Conservation (phyloP, 225 moss, liverwort and hornwort genomes). For the Thuidium tamariscinum region DNA sequence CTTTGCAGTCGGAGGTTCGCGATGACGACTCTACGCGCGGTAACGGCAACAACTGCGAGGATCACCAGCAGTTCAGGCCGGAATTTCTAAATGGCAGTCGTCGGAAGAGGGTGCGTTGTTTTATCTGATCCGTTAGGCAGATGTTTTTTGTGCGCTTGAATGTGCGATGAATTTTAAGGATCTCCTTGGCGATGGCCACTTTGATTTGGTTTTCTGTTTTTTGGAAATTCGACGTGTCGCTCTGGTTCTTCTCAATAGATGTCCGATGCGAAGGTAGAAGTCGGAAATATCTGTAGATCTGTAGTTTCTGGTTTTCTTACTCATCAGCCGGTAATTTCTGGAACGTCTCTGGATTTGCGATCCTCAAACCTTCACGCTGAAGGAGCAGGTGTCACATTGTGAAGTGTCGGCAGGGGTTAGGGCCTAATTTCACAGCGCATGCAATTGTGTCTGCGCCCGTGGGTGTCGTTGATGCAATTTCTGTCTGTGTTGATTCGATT, state of each 20-base stretch:
- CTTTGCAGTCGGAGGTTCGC: neutral
- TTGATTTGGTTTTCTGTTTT: neutral
- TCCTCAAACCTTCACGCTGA: neutral
- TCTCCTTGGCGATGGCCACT: neutral
- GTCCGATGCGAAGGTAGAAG: neutral
- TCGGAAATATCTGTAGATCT: neutral
- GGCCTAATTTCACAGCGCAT: neutral
- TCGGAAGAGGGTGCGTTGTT: neutral
- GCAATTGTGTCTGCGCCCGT: neutral
- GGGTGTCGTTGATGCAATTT: neutral
- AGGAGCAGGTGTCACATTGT: neutral
- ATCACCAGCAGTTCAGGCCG: neutral
- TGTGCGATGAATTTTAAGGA: neutral
- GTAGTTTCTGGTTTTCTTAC: neutral
- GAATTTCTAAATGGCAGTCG: neutral
- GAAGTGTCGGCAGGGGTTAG: neutral
- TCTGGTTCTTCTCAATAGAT: neutral
- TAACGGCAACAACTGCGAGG: neutral
- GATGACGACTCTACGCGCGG: slow-evolving; percentile 4
- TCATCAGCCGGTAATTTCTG: neutral
- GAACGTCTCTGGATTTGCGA: neutral
- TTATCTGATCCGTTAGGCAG: neutral
- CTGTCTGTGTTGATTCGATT: neutral
- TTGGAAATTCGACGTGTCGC: neutral
- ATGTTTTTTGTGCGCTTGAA: neutral